Conservation (phyloP, 805 yeast species). For the Suhomyces xylopsoci region DNA sequence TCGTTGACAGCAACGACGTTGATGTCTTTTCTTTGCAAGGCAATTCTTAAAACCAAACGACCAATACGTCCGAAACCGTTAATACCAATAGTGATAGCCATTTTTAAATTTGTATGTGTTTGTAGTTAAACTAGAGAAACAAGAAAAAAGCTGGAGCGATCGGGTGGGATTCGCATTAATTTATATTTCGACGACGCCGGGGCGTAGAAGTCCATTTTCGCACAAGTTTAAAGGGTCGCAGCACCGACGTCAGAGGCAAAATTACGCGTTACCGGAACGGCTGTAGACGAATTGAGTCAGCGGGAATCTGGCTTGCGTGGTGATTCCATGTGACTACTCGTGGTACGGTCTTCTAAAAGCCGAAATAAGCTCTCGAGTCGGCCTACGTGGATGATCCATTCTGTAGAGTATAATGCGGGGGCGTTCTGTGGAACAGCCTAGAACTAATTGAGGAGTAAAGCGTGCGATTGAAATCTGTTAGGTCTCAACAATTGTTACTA, state of each 20-base stretch:
- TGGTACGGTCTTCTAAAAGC: neutral
- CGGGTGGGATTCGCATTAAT: neutral
- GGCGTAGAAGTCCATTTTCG: constrained; percentile 6
- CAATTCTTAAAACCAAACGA: constrained; percentile 34
- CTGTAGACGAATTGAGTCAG: neutral
- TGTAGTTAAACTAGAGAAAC: neutral
- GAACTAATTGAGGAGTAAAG: neutral
- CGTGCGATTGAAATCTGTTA: neutral
- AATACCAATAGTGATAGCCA: constrained; percentile 30
- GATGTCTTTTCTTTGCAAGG: constrained; percentile 30
- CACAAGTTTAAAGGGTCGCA: neutral
- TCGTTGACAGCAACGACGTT: constrained; percentile 33
- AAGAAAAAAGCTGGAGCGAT: neutral
- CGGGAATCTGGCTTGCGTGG: neutral
- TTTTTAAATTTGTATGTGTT: constrained; percentile 8
- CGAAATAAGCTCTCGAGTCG: neutral
- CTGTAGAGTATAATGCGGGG: neutral
- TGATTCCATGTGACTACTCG: neutral
- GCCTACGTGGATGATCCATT: neutral
- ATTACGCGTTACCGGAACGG: neutral
- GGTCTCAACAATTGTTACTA: neutral
- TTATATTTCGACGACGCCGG: constrained; percentile 7
- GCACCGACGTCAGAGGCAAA: neutral
- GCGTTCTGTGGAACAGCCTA: neutral
- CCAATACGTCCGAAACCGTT: constrained; percentile 39